Evolutionary conservation across 2,329 filamentous ascomycete species (phyloP).

Genomic region (Sclerotinia sclerotiorum): DNA sequence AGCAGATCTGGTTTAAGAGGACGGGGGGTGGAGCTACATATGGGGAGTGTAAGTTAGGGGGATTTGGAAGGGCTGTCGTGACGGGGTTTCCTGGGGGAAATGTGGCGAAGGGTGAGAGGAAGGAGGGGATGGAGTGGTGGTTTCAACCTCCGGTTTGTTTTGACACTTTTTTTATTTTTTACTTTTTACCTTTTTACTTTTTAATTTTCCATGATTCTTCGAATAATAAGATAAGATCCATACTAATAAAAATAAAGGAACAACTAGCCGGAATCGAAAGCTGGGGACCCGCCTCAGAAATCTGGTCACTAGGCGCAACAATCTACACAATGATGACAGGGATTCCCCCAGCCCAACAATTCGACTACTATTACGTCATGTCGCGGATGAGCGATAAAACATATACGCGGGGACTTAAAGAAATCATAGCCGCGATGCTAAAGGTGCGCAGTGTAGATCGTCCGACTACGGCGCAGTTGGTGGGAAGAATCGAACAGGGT

Average conservation of each 20-base stretch:
- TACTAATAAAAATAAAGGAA: slow-evolving; percentile 29
- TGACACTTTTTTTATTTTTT: too few relatives aligned
- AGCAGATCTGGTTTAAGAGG: slow-evolving; percentile 53
- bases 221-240: too few relatives aligned
- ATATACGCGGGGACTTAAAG: slow-evolving; percentile 29
- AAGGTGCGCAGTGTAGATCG: slow-evolving; percentile 27
- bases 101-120: slow-evolving; percentile 26
- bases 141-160: slow-evolving; percentile 10
- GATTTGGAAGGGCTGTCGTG: slow-evolving; percentile 45
- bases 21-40: slow-evolving; percentile 51
- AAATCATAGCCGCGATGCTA: slow-evolving; percentile 35
- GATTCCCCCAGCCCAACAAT: slow-evolving; percentile 34
- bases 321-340: slow-evolving; percentile 40
- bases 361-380: slow-evolving; percentile 33
- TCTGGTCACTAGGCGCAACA: slow-evolving; percentile 37
- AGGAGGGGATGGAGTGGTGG: slow-evolving; percentile 24
- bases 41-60: slow-evolving; percentile 55
- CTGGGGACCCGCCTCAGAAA: slow-evolving; percentile 31
- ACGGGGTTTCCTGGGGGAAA: slow-evolving; percentile 28
- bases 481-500: slow-evolving; percentile 29
- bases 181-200: too few relatives aligned
- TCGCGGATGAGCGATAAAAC: slow-evolving; percentile 35
- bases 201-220: too few relatives aligned
- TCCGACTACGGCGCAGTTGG: slow-evolving; percentile 28
- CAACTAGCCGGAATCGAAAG: slow-evolving; percentile 31